Evolutionary conservation across 169 alveolate species (phyloP).

Genomic region (Cryptosporidium parvum): DNA sequence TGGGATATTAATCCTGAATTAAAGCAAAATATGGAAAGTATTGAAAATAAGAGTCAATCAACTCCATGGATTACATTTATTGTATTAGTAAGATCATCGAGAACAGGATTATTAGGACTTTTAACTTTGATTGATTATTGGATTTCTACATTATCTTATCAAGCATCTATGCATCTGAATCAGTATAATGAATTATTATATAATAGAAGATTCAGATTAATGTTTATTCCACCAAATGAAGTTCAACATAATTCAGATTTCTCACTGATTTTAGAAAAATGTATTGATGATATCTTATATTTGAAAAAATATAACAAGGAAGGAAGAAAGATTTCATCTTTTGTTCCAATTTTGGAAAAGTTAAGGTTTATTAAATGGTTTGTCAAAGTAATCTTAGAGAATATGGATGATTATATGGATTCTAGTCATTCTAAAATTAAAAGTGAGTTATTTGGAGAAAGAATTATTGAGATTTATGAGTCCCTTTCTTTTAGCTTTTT

Average conservation of each 20-base stretch:
- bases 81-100: conserved; percentile 33
- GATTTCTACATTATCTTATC: conserved; percentile 62
- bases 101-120: conserved; percentile 36
- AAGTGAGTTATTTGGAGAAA: not conserved
- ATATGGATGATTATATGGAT: not conserved
- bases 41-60: conserved; percentile 20
- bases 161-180: conserved; percentile 38
- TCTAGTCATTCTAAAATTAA: too few species aligned
- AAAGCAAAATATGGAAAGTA: conserved; percentile 9
- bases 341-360: conserved; percentile 26
- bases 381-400: conserved; percentile 1
- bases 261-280: conserved; percentile 8
- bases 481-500: conserved; percentile 10
- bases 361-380: conserved; percentile 56
- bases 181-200: conserved; percentile 26
- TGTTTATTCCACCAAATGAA: conserved; percentile 11
- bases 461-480: conserved; percentile 10
- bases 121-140: conserved; percentile 44
- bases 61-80: conserved; percentile 71
- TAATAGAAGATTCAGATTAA: conserved; percentile 47
- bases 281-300: not conserved
- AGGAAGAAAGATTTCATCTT: not conserved
- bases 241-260: not conserved
- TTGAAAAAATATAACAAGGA: not conserved
- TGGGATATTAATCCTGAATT: conserved; percentile 69